phyloP scores from a whole-genome alignment of 805 yeast species.

The Komagataella kurtzmanii region DNA sequence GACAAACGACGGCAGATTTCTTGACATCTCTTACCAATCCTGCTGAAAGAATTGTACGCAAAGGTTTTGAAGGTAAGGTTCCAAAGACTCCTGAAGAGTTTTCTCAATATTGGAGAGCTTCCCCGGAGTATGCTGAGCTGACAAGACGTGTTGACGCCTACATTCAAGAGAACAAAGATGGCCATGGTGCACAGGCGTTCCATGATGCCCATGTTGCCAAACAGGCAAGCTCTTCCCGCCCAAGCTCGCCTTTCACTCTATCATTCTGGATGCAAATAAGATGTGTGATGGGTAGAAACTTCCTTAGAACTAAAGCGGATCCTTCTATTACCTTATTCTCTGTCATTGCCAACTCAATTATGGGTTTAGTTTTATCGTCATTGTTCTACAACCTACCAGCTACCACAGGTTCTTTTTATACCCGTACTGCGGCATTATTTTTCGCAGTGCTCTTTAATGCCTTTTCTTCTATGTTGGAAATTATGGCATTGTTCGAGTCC shows the following conservation, averaged over 20 bases:
- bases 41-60: constrained; percentile 13
- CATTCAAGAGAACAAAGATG: constrained; percentile 4
- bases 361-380: constrained; percentile 45
- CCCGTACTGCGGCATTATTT: constrained; percentile 53
- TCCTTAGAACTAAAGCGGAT: constrained; percentile 35
- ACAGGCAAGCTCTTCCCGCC: constrained; percentile 33
- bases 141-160: constrained; percentile 20
- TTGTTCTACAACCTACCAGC: constrained; percentile 36
- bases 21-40: constrained; percentile 21
- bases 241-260: constrained; percentile 39
- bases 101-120: constrained; percentile 20
- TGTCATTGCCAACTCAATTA: constrained; percentile 29
- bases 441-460: constrained; percentile 54
- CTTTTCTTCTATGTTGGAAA: constrained; percentile 45
- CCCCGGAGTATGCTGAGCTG: constrained; percentile 17
- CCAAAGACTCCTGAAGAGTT: constrained; percentile 25
- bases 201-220: constrained; percentile 32
- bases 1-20: constrained; percentile 34
- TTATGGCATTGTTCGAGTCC: constrained; percentile 38
- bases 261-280: constrained; percentile 38
- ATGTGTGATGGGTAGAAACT: constrained; percentile 30
- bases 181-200: constrained; percentile 5
- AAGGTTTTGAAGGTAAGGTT: constrained; percentile 21
- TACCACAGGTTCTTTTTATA: constrained; percentile 33
- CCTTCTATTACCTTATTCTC: constrained; percentile 29